phyloP scores from a whole-genome alignment of 1,139 yeast genomes.

The Suhomyces chickasaworum region DNA sequence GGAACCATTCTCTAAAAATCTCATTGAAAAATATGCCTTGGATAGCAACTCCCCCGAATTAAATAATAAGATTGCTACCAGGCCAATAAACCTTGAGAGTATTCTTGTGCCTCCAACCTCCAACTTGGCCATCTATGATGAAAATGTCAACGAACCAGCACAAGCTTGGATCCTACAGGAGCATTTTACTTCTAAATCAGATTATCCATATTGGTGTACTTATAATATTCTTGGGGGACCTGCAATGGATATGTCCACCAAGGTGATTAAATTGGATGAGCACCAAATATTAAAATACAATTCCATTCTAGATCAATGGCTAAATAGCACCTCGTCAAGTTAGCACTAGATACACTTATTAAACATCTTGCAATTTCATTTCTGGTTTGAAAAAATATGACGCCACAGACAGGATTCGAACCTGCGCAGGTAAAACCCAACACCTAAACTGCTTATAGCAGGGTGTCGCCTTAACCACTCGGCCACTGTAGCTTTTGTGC shows the following conservation, averaged over 20 bases:
- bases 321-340: background rate
- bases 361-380: too few relatives aligned
- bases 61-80: conserved; percentile 5
- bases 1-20: conserved; percentile 16
- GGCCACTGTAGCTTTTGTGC: conserved; percentile 21
- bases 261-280: conserved; percentile 8
- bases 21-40: conserved; percentile 21
- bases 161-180: conserved; percentile 27
- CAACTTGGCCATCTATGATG: conserved; percentile 17
- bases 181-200: conserved; percentile 20
- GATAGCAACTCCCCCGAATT: background rate
- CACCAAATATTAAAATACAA: conserved; percentile 11
- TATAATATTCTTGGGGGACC: conserved; percentile 36
- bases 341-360: too few relatives aligned
- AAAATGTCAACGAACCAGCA: conserved; percentile 27
- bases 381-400: too few relatives aligned
- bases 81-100: conserved; percentile 26
- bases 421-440: conserved; percentile 64
- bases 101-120: conserved; percentile 29
- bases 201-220: conserved; percentile 37
- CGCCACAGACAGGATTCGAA: conserved; percentile 68
- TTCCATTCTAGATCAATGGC: conserved; percentile 16
- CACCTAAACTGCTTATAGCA: conserved; percentile 25
- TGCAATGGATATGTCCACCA: conserved; percentile 13
- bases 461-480: conserved; percentile 28